phyloP scores from a whole-genome alignment of 495 filamentous ascomycete genomes.

The Pyrenula massariospora region DNA sequence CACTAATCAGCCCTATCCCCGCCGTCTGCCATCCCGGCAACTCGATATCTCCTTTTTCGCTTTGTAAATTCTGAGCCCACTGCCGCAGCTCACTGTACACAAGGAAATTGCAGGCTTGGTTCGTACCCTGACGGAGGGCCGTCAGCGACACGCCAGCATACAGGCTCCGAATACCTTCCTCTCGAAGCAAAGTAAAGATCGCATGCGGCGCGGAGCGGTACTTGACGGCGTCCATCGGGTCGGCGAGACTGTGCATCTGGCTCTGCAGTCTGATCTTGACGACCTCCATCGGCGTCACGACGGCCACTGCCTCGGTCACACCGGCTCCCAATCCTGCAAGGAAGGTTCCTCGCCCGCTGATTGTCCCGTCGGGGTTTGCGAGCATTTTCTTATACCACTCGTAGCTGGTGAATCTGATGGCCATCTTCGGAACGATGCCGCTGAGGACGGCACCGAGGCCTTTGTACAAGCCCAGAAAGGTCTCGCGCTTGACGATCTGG shows the following conservation, averaged over 20 bases:
- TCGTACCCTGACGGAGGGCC: constrained; percentile 84
- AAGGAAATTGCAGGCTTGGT: constrained; percentile 98
- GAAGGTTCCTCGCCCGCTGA: constrained; percentile 72
- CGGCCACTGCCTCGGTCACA: constrained; percentile 88
- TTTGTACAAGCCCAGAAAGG: constrained; percentile 88
- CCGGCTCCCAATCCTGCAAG: constrained; percentile 82
- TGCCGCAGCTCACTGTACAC: constrained; percentile 92
- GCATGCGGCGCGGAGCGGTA: constrained; percentile 98
- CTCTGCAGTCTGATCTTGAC: constrained; percentile 97
- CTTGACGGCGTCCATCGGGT: constrained; percentile 82
- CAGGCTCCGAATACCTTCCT: constrained; percentile 77
- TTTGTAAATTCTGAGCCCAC: constrained; percentile 53
- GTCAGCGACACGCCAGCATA: constrained; percentile 92
- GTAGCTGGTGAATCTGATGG: constrained; percentile 96
- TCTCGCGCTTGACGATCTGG: constrained; percentile 83
- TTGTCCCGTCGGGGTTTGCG: constrained; percentile 50
- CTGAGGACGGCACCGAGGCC: constrained; percentile 91
- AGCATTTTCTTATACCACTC: constrained; percentile 85
- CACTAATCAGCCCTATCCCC: constrained; percentile 78
- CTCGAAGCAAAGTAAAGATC: constrained; percentile 78
- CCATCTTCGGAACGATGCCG: constrained; percentile 99
- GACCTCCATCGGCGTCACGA: constrained; percentile 98
- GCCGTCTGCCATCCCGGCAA: constrained; percentile 86
- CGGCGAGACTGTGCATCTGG: constrained; percentile 89
- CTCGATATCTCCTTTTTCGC: constrained; percentile 36